Percentiles rank a stretch among this genome's conserved stretches.
Conservation (phyloP, 192 early-diverging fungal genomes). For the Coemansia sp. region DNA sequence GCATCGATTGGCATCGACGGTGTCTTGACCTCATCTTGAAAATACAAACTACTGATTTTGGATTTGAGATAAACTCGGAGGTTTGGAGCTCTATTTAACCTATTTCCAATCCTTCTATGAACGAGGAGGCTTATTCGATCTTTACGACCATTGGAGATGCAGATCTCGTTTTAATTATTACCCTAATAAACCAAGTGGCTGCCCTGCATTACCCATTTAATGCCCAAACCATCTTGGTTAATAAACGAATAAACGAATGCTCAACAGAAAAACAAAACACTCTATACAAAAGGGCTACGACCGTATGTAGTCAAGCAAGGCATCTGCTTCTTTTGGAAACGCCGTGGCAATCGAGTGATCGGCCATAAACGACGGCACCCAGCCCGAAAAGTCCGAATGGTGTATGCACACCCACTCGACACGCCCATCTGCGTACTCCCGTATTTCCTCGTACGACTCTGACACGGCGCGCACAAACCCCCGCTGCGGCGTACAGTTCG, state of each 20-base stretch:
- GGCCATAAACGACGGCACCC: conserved; percentile 42
- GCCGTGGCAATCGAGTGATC: conserved; percentile 37
- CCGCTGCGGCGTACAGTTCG: conserved; percentile 20
- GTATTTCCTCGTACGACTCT: conserved; percentile 45
- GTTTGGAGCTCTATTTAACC: neutral
- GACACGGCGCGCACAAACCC: conserved; percentile 42
- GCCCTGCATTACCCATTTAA: too few species aligned
- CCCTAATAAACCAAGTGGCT: too few species aligned
- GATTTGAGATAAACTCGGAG: too few species aligned
- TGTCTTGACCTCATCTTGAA: neutral
- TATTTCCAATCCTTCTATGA: neutral
- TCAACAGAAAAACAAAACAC: too few species aligned
- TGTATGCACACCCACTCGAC: conserved; percentile 46
- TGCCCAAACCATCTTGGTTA: too few species aligned
- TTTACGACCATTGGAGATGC: neutral
- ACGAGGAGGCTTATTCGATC: too few species aligned
- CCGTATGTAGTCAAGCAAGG: conserved; percentile 27
- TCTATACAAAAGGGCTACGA: too few species aligned
- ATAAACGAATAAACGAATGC: too few species aligned
- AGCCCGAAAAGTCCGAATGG: conserved; percentile 47
- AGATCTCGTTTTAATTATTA: neutral
- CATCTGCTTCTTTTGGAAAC: conserved; percentile 40
- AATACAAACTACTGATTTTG: neutral
- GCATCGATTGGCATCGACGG: neutral
- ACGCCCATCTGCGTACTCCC: conserved; percentile 32